Evolutionary conservation across 2,329 filamentous ascomycete genomes (phyloP).

Genomic region (Trichoderma brevicompactum): DNA sequence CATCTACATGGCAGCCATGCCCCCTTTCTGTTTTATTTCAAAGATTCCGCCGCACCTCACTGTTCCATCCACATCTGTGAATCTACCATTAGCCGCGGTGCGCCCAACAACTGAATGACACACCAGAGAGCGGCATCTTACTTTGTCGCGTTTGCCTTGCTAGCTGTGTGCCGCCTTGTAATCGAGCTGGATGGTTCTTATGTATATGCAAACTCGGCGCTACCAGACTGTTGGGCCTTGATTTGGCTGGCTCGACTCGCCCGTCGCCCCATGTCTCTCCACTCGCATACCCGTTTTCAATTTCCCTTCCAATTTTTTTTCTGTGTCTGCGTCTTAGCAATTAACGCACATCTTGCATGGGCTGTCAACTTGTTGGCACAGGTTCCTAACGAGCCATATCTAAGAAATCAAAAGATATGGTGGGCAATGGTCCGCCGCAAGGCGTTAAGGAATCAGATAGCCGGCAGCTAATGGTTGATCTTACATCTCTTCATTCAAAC

Average conservation of each 20-base stretch:
- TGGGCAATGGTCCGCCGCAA: slow-evolving; percentile 15
- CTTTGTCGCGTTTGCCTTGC: background rate
- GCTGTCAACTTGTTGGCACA: slow-evolving; percentile 2
- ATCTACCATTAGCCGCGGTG: slow-evolving; percentile 24
- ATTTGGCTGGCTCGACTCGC: slow-evolving; percentile 11
- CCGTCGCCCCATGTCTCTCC: background rate
- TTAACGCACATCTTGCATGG: background rate
- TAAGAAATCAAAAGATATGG: slow-evolving; percentile 26
- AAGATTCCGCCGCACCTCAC: slow-evolving; percentile 1
- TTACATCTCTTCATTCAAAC: background rate
- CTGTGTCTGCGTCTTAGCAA: background rate
- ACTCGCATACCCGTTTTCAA: background rate
- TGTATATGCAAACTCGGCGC: slow-evolving; percentile 38
- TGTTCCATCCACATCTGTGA: slow-evolving; percentile 33
- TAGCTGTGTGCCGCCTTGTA: slow-evolving; percentile 1
- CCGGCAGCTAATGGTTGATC: slow-evolving; percentile 30
- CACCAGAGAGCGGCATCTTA: background rate
- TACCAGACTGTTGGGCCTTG: slow-evolving; percentile 40
- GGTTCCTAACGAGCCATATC: background rate
- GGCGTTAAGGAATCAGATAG: slow-evolving; percentile 32
- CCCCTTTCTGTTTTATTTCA: slow-evolving; percentile 19
- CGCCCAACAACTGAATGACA: slow-evolving; percentile 12
- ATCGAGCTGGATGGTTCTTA: slow-evolving; percentile 4
- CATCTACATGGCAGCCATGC: background rate
- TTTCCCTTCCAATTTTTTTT: background rate